Base-by-base conservation (phyloP, 2,329 filamentous ascomycete genomes). In the Epicoccum sorghinum region DNA sequence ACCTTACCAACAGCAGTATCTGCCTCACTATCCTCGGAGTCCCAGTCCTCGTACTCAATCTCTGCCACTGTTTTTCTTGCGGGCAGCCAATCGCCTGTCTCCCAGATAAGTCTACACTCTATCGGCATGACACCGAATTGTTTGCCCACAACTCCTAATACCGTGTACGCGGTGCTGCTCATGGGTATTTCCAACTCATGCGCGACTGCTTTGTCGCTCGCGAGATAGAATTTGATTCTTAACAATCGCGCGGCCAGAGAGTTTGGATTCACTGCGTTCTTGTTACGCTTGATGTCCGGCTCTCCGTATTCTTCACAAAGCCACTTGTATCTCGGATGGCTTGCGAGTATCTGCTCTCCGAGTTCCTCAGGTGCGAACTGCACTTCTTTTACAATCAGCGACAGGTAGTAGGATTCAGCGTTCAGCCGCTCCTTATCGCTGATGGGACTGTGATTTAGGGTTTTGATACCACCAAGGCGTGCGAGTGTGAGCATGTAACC, bases 361-460 rank as follows among this genome's bases (percentile, higher is more conserved):
- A 87, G 82, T 3, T 73, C 74, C 51, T 84, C 80, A 0, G 85
- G 78, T 0, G 85, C 82, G 3, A 81, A 77, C 1, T 86, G 82
- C 35, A 97, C 79, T 69, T 95, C 90, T 58, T 86, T 87, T 9
- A 84, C 89, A 53, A 97, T 95, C 48, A 89, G 84, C 0, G 88
- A 90, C 9, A 98, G 84, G 72, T 99, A 99, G 73, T 96, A 99
- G 67, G 93, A 88, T 65, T 98, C 95, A 4, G 92, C 92, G 67
- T 98, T 95, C 48, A 86, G 82, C 14, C 93, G 86, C 71, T 98
- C 93, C 37, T 88, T 85, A 1, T 80, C 64, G 0, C 86, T 87
- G 62, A 98, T 87, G 1, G 72, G 74, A 55, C 75, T 87, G 71
- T 90, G 91, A 70, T 95, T 95, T 27, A 97, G 82, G 0, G 79